Evolutionary conservation across 257 asterid species (phyloP).

Genomic region (Nicotiana noctiflora): DNA sequence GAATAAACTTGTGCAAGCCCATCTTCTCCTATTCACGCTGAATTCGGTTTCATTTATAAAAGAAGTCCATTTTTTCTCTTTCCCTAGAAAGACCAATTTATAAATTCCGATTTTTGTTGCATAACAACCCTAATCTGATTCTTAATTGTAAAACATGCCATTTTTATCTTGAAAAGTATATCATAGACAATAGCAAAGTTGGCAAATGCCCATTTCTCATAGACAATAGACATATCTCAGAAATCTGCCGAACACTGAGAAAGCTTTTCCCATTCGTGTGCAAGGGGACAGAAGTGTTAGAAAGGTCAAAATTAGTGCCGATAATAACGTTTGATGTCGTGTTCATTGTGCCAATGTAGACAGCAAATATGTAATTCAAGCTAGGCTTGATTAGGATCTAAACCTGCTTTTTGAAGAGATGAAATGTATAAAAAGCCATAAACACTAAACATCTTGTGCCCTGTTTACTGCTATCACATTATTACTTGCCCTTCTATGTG

Average conservation of each 20-base stretch:
- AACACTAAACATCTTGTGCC: slow-evolving; percentile 23
- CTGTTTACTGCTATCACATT: slow-evolving; percentile 12
- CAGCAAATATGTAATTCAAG: not conserved
- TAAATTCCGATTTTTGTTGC: not conserved
- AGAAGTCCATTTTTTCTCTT: too few relatives aligned
- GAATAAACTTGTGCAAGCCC: too few relatives aligned
- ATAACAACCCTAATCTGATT: not conserved
- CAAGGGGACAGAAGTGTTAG: not conserved
- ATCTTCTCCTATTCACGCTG: too few relatives aligned
- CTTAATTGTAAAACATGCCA: not conserved
- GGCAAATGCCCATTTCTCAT: not conserved
- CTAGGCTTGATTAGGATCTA: slow-evolving; percentile 8
- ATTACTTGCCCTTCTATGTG: not conserved
- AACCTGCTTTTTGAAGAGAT: not conserved
- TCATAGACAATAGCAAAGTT: not conserved
- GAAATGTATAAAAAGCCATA: not conserved
- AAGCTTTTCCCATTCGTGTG: not conserved
- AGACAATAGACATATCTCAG: not conserved
- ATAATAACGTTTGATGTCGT: not conserved
- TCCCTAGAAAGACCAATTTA: not conserved
- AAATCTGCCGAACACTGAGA: not conserved
- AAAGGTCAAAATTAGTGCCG: not conserved
- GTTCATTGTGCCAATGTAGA: not conserved
- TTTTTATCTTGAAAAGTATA: not conserved
- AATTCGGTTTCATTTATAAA: too few relatives aligned